phyloP scores from a whole-genome alignment of 352 stramenopile genomes.

The Thraustochytrium striatum region DNA sequence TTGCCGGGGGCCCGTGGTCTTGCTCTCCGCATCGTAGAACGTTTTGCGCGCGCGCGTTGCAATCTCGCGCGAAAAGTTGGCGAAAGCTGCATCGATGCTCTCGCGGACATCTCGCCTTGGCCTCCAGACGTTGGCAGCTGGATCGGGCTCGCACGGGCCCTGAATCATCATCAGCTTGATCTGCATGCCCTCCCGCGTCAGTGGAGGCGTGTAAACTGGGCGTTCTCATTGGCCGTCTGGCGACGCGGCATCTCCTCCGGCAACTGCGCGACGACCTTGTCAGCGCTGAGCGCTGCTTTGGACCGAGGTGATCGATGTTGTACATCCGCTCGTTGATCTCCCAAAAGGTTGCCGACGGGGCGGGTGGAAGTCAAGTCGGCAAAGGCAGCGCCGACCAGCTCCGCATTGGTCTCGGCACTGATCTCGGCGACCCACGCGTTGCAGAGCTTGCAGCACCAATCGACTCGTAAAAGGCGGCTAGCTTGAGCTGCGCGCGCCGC shows the following conservation, averaged over 20 bases:
- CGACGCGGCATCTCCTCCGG: not conserved
- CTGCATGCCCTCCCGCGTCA: no score
- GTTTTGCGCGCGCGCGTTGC: not conserved
- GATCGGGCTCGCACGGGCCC: no score
- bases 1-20: no score
- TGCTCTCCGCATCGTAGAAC: no score
- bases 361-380: not conserved
- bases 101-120: no score
- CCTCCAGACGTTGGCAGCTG: no score
- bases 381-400: not conserved
- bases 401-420: not conserved
- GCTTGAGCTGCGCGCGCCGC: constrained; percentile 2
- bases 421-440: not conserved
- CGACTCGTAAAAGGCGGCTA: not conserved
- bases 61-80: constrained; percentile 20
- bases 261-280: not conserved
- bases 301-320: constrained; percentile 35
- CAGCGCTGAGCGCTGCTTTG: not conserved
- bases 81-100: constrained; percentile 5
- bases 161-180: no score
- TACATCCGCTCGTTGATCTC: constrained; percentile 44
- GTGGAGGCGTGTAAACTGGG: no score
- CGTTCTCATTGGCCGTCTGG: no score
- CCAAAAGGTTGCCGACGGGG: constrained; percentile 13
- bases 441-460: not conserved